These are phyloP conservation scores for Gnomoniopsis smithogilvyi DNA, from an alignment of 2,329 filamentous ascomycete genomes.

Conservation along the genomic window DNA sequence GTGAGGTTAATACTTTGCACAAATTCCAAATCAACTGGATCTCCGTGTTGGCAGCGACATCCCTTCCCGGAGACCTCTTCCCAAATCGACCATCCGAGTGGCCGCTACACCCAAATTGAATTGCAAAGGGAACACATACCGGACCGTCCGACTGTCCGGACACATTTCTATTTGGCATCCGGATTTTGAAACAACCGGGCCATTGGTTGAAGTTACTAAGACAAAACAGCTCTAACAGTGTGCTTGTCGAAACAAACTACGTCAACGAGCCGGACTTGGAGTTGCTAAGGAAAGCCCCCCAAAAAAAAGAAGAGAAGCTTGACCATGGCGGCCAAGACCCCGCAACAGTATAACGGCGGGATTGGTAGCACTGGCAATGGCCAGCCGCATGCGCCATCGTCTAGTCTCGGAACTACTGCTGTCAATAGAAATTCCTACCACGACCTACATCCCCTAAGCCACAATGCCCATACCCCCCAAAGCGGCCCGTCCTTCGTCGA, in stretches of 20 bases:
- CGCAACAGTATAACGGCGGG: neutral
- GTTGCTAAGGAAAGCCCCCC: neutral
- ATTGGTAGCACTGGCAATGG: neutral
- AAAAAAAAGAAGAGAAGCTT: too few species aligned
- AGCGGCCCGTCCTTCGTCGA: neutral
- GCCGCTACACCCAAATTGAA: neutral
- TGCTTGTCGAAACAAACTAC: neutral
- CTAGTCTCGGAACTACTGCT: conserved; percentile 11
- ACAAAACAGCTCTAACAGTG: neutral
- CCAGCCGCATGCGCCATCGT: neutral
- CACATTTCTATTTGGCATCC: neutral
- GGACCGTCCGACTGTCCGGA: neutral
- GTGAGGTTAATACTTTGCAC: too few species aligned
- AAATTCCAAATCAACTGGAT: too few species aligned
- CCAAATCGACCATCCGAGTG: neutral
- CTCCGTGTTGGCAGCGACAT: neutral
- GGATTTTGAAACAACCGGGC: neutral
- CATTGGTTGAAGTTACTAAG: neutral
- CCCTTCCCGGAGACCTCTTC: neutral
- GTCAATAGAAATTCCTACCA: conserved; percentile 4
- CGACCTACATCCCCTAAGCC: neutral
- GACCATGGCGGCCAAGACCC: conserved; percentile 12
- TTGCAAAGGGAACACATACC: neutral
- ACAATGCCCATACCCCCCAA: neutral
- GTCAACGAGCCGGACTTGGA: neutral